These are phyloP conservation scores for Dictyostelium capitatum DNA, from an alignment of 78 protist species.

Conservation along the genomic window DNA sequence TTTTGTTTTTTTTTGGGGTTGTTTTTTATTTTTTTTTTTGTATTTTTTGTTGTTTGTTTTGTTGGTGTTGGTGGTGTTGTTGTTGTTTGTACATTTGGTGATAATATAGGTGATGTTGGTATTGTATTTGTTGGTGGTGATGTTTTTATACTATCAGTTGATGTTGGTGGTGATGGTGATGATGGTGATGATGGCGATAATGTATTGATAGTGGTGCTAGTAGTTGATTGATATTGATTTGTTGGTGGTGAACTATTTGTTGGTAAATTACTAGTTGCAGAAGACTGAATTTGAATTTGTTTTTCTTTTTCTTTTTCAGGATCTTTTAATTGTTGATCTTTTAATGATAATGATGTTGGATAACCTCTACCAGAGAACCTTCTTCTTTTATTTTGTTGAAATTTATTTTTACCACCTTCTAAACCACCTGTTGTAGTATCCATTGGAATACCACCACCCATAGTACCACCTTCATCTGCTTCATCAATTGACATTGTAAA, in stretches of 20 bases:
- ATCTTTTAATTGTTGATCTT: neutral
- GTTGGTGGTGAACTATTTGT: neutral
- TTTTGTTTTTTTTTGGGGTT: too few species aligned
- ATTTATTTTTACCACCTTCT: neutral
- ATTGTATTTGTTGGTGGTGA: neutral
- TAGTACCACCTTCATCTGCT: slow-evolving; percentile 37
- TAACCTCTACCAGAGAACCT: slow-evolving; percentile 27
- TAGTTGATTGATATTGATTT: neutral
- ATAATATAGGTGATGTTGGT: neutral
- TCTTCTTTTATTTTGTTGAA: neutral
- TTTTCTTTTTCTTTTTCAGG: too few species aligned
- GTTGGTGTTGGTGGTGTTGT: neutral
- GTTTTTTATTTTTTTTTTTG: too few species aligned
- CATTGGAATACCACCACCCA: neutral
- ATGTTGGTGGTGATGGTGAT: neutral
- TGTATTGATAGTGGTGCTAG: too few species aligned
- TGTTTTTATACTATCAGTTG: neutral
- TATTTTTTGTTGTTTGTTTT: too few species aligned
- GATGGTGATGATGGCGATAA: neutral
- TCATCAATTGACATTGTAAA: slow-evolving; percentile 72
- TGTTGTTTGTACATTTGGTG: neutral
- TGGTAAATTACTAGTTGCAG: neutral
- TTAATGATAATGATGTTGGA: slow-evolving; percentile 2
- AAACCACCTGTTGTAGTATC: neutral
- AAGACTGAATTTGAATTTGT: neutral